Evolutionary conservation across 202 grass and related monocot genomes (phyloP), one percentile per base, ranked within the genome.

Genomic region (Zizania palustris): DNA sequence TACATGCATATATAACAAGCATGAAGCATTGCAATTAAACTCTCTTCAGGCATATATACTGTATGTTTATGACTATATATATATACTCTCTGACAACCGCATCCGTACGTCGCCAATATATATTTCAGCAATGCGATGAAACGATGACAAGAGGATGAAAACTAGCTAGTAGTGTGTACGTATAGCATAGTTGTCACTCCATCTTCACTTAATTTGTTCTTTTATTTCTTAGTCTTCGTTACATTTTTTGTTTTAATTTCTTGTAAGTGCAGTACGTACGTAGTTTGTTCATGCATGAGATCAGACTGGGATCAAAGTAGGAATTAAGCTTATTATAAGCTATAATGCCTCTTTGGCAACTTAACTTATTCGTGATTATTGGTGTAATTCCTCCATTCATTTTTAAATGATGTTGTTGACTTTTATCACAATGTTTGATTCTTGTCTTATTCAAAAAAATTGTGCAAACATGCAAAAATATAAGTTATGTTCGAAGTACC

Each of bases 21-120:
- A 35, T 75, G 28, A 28, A 28, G 45, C 20, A n/a, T 46, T 64
- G 49, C 53, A 50, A 28, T 1, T n/a, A n/a, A n/a, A n/a, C n/a
- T n/a, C 34, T 72, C 84, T 28, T 74, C 51, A 61, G 37, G 40
- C 58, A 66, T 21, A 84, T 65, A n/a, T n/a, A n/a, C n/a, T n/a
- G n/a, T n/a, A n/a, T 41, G 59, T 36, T 65, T 67, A 59, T 34
- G 40, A 35, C 68, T 4, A 85, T n/a, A n/a, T n/a, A n/a, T n/a
- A n/a, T n/a, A n/a, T 60, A 73, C 28, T 28, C 33, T 21, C 22
- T 37, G 15, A 39, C 59, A 42, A 21, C 9, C 38, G 28, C n/a
- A n/a, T n/a, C n/a, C n/a, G n/a, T n/a, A n/a, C 48, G 50, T 49
- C 8, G 7, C 41, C 57, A 66, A 28, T 28, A 28, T n/a, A n/a